A percentile compares a stretch with the other conserved stretches of the same genome.
Conservation (phyloP, 2,329 filamentous ascomycete genomes). For the Neopestalotiopsis sp. region DNA sequence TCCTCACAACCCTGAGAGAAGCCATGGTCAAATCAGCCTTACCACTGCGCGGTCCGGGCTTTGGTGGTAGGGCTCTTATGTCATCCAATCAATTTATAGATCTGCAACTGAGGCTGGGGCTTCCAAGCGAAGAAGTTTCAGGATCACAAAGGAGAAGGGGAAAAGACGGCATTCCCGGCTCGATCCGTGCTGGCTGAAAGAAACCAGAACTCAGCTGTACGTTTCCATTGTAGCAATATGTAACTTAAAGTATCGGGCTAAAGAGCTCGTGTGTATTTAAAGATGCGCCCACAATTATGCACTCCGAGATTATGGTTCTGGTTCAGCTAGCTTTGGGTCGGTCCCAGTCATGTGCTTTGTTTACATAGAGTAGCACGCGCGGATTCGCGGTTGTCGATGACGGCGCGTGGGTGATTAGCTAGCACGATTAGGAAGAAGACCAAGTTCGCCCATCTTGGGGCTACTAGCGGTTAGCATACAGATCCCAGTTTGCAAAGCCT, state of each 20-base stretch:
- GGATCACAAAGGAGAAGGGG: not conserved
- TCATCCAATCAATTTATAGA: constrained; percentile 6
- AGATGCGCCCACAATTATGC: not conserved
- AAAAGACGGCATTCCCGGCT: constrained; percentile 6
- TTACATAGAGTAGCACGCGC: not conserved
- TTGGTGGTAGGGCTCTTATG: not conserved
- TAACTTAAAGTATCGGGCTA: constrained; percentile 16
- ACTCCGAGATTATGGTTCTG: not conserved
- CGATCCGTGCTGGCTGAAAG: constrained; percentile 7
- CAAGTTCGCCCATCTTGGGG: not conserved
- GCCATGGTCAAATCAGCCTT: constrained; percentile 8
- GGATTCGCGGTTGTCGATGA: not conserved
- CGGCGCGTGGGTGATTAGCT: too few species aligned
- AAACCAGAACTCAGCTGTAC: constrained; percentile 8
- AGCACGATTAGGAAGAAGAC: not conserved
- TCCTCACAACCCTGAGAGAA: constrained; percentile 6
- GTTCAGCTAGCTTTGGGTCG: not conserved
- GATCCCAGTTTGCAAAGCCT: not conserved
- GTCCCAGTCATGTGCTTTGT: not conserved
- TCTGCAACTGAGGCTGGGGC: constrained; percentile 3
- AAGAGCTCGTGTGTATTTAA: not conserved
- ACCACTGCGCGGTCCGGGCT: constrained; percentile 5
- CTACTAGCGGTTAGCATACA: not conserved
- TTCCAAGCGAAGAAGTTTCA: constrained; percentile 7
- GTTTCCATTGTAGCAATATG: constrained; percentile 15